phyloP scores from a whole-genome alignment of 768 basidiomycete species.

The Cyclocybe cylindracea region DNA sequence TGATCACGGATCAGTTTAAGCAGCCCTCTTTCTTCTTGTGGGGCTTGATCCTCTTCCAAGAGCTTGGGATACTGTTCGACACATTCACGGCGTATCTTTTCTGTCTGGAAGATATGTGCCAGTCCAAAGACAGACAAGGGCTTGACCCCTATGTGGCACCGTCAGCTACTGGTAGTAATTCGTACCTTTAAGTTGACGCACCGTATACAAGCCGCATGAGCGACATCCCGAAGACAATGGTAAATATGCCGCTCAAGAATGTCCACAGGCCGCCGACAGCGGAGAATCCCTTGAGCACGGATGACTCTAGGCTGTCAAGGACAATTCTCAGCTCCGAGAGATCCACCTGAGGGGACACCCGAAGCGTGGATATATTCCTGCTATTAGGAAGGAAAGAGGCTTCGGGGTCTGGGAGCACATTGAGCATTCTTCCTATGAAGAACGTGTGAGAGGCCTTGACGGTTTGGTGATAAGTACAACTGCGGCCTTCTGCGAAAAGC shows the following conservation, averaged over 20 bases:
- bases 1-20: no score
- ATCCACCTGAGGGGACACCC: conserved; percentile 8
- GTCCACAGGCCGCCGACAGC: conserved; percentile 25
- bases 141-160: no score
- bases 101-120: no score
- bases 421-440: conserved; percentile 6
- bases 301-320: conserved; percentile 15
- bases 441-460: conserved; percentile 14
- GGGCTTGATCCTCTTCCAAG: no score
- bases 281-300: conserved; percentile 19
- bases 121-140: no score
- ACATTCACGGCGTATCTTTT: no score
- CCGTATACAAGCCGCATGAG: conserved; percentile 18
- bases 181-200: background rate
- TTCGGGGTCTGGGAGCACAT: conserved; percentile 13
- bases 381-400: conserved; percentile 4
- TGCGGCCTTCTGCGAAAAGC: no score
- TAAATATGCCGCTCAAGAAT: conserved; percentile 19
- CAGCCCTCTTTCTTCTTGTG: no score
- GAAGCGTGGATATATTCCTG: conserved; percentile 13
- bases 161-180: no score
- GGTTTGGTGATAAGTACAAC: no score
- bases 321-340: conserved; percentile 13
- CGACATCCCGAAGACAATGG: conserved; percentile 18
- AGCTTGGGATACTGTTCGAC: no score